Evolutionary conservation across 306 rosid species (phyloP).

Genomic region (Lablab purpureus): DNA sequence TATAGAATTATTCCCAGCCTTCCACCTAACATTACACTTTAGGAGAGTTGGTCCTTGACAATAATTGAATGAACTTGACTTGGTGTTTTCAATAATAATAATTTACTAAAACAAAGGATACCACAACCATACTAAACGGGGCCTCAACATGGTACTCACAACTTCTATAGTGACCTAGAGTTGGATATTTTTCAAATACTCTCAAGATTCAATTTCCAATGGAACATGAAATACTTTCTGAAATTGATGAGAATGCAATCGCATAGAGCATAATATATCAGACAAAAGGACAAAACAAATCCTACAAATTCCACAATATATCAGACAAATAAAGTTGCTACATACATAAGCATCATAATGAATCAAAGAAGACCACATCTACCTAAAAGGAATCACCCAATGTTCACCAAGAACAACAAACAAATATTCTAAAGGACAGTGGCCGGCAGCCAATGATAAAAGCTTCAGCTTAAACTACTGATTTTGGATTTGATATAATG

Average conservation of each 20-base stretch:
- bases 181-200: not conserved
- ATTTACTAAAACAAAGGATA: not conserved
- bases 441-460: conserved; percentile 29
- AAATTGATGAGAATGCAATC: not conserved
- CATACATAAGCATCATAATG: conserved; percentile 11
- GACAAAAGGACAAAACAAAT: not conserved
- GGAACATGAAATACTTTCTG: not conserved
- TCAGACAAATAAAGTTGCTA: conserved; percentile 1
- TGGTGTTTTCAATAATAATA: not conserved
- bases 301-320: not conserved
- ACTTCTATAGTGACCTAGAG: conserved; percentile 4
- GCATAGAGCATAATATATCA: not conserved
- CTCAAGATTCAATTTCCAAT: not conserved
- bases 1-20: not conserved
- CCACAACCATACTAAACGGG: not conserved
- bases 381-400: not conserved
- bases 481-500: conserved; percentile 2
- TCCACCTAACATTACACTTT: conserved; percentile 16
- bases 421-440: conserved; percentile 23
- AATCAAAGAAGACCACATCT: not conserved
- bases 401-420: conserved; percentile 7
- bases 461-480: conserved; percentile 18
- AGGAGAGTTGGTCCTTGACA: not conserved
- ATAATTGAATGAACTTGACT: conserved; percentile 1
- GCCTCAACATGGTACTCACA: not conserved